A percentile compares a stretch with the other conserved stretches of the same genome.
These are phyloP conservation scores for Phlegmacium glaucopus DNA, from an alignment of 768 basidiomycete species.

Conservation along the genomic window DNA sequence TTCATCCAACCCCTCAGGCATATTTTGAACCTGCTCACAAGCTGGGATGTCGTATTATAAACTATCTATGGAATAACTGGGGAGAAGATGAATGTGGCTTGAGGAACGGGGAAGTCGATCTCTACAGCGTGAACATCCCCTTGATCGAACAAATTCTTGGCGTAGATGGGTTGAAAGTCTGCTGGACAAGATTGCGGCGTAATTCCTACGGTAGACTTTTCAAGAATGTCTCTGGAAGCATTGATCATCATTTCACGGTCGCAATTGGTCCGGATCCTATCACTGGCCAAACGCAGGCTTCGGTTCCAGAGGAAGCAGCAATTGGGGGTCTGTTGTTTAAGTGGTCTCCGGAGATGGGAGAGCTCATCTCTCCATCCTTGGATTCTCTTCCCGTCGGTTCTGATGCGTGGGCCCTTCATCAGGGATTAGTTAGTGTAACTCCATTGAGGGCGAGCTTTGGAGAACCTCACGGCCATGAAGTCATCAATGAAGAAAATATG, in stretches of 20 bases:
- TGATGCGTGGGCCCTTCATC: slow-evolving; percentile 76
- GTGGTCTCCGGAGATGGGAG: slow-evolving; percentile 67
- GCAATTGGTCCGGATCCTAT: slow-evolving; percentile 42
- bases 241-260: slow-evolving; percentile 25
- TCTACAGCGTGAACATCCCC: slow-evolving; percentile 88
- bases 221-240: slow-evolving; percentile 38
- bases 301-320: slow-evolving; percentile 13
- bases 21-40: slow-evolving; percentile 71
- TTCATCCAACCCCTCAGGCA: slow-evolving; percentile 58
- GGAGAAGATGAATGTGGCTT: slow-evolving; percentile 61
- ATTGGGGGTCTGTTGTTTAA: slow-evolving; percentile 57
- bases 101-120: slow-evolving; percentile 64
- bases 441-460: slow-evolving; percentile 75
- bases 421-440: slow-evolving; percentile 73
- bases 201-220: slow-evolving; percentile 84
- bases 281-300: slow-evolving; percentile 13
- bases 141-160: slow-evolving; percentile 63
- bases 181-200: slow-evolving; percentile 84
- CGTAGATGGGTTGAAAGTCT: slow-evolving; percentile 59
- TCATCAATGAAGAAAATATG: slow-evolving; percentile 34
- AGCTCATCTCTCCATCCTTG: slow-evolving; percentile 57
- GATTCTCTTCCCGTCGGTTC: slow-evolving; percentile 68
- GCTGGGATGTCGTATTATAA: slow-evolving; percentile 63
- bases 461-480: slow-evolving; percentile 42
- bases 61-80: slow-evolving; percentile 82